Conservation (phyloP, 2,329 filamentous ascomycete species). For the Verticillium alfalfae region DNA sequence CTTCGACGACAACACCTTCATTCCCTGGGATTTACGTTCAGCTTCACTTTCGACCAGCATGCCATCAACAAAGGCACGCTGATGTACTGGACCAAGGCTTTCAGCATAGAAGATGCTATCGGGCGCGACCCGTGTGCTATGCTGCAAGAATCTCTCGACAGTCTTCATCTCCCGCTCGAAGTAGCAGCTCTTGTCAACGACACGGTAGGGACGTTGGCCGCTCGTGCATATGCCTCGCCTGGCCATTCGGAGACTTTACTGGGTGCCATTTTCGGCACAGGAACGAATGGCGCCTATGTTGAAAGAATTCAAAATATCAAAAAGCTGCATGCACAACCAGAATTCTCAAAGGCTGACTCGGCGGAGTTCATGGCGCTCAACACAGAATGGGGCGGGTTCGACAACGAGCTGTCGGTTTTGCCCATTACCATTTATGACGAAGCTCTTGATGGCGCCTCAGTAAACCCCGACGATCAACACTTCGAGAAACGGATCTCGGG, state of each 20-base stretch:
- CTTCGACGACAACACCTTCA: conserved; percentile 4
- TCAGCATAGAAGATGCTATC: conserved; percentile 69
- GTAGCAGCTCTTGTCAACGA: conserved; percentile 75
- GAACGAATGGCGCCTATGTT: conserved; percentile 73
- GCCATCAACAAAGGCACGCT: conserved; percentile 64
- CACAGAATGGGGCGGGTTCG: conserved; percentile 78
- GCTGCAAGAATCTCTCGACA: conserved; percentile 67
- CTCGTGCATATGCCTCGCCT: conserved; percentile 71
- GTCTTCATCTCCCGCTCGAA: conserved; percentile 60
- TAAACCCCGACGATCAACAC: conserved; percentile 73
- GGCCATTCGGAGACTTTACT: conserved; percentile 64
- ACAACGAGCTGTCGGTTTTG: conserved; percentile 64
- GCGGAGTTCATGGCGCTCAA: conserved; percentile 68
- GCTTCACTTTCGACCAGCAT: conserved; percentile 74
- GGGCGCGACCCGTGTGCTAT: conserved; percentile 70
- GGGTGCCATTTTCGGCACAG: conserved; percentile 56
- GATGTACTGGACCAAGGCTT: conserved; percentile 78
- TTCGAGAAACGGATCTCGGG: conserved; percentile 80
- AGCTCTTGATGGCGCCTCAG: conserved; percentile 59
- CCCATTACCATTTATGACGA: conserved; percentile 65
- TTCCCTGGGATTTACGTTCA: conserved; percentile 23
- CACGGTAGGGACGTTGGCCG: conserved; percentile 75
- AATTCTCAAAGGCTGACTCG: background rate
- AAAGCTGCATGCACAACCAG: conserved; percentile 35
- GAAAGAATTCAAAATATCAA: conserved; percentile 64